Evolutionary conservation across 2,329 filamentous ascomycete genomes (phyloP), one percentile per base, ranked within the genome.

Genomic region (Paraphaeosphaeria sporulosa): DNA sequence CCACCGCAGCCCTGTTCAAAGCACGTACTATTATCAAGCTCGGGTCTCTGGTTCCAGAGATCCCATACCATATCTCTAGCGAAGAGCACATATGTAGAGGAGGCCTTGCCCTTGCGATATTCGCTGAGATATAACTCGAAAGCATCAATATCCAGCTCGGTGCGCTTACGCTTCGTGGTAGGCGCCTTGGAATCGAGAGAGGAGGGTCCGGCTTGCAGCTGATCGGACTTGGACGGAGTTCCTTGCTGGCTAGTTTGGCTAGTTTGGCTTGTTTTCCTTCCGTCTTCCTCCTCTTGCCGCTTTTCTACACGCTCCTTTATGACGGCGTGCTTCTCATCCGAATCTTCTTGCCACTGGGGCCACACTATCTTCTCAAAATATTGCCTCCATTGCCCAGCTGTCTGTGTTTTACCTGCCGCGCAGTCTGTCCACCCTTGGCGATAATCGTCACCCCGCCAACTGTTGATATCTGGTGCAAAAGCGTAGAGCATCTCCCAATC

Each of bases 401-500:
- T 71, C 36, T 75, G 69, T 1, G 62, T 59, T 30, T 62, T 63
- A 0, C 3, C 7, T 50, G 68, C 56, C 2, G 74, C 73, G 67
- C 66, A 76, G 1, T 17, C 21, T 10, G 52, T 47, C 76, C 76
- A 78, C 10, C 60, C 58, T 2, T 64, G n/a, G 4, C 68, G 48
- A n/a, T 70, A 69, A 0, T 64, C 57, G 1, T 64, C 46, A 19
- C 54, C 57, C 10, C 50, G 34, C 9, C 15, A 21, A 10, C n/a
- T 17, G 17, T 62, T 55, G 21, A 77, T 74, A 0, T 60, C 9
- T 1, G 69, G 61, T 3, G 67, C 73, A 57, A 68, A 72, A 2
- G 67, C 73, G 52, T 78, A 77, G 4, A 75, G 46, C 7, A 73
- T 64, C 30, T 75, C 69, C 70, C 69, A 77, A 19, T 77, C 74